These are phyloP conservation scores for Lizanozyma gosingica DNA, from an alignment of 1,139 yeast species.

Conservation along the genomic window DNA sequence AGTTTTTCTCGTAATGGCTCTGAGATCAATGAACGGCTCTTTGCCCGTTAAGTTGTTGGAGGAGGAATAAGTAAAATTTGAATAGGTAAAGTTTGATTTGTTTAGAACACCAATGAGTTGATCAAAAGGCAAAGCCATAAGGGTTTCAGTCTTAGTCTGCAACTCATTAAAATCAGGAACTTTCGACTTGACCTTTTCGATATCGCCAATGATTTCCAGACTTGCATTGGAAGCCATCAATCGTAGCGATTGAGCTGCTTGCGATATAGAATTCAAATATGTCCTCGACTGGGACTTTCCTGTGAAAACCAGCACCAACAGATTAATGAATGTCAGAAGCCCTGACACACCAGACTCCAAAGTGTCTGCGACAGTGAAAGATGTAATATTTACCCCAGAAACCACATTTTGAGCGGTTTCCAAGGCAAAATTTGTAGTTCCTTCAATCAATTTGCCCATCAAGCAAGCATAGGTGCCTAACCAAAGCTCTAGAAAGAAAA, in stretches of 20 bases:
- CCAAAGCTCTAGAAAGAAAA: constrained; percentile 1
- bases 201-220: constrained; percentile 10
- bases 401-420: background rate
- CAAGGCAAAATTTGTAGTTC: background rate
- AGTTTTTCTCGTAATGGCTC: too few species aligned
- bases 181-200: constrained; percentile 13
- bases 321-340: background rate
- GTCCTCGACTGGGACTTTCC: background rate
- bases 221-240: background rate
- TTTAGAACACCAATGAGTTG: constrained; percentile 6
- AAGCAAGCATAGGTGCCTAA: constrained; percentile 2
- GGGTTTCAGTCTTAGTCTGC: constrained; percentile 13
- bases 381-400: background rate
- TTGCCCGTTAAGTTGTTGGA: too few species aligned
- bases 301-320: background rate
- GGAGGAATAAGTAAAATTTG: too few species aligned
- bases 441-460: background rate
- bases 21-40: too few species aligned
- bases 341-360: background rate
- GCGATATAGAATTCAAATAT: background rate
- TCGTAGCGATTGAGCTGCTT: background rate
- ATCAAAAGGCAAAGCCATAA: constrained; percentile 14
- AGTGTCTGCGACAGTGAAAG: background rate
- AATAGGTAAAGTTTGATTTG: background rate
- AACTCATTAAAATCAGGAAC: constrained; percentile 17